Evolutionary conservation across 345 rosid species (phyloP), one percentile per base, ranked within the genome.

Genomic region (Brassica carinata): DNA sequence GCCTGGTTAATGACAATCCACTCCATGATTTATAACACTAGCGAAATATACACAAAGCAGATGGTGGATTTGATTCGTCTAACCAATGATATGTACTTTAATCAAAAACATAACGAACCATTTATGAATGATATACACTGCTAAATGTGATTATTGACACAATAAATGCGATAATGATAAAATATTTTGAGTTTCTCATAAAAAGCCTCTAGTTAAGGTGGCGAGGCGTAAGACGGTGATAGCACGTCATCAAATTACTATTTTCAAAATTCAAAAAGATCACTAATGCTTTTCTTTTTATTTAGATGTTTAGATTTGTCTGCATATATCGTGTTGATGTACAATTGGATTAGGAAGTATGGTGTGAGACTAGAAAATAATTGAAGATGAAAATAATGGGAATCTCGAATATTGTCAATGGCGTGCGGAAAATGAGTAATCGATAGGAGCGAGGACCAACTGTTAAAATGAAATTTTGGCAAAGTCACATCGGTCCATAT

Each of bases 401-500:
- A 59, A 73, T 73, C 48, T 57, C 31, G 2, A 29, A 11, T 73
- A 79, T 79, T 40, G 83, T 79, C 65, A 77, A 68, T 68, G 78
- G 83, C 74, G 83, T 74, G 78, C 78, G 64, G 74, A 59, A 73
- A 67, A 67, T 79, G 69, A 73, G 69, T 61, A 61, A 59, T 48
- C 33, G 31, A 67, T 34, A 43, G 19, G 64, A 69, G 48, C 27
- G 5, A 71, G 71, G 71, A 77, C 62, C 15, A 73, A 68, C 30
- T 40, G 82, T 48, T 73, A 45, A 62, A 53, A 61, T 26, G 58
- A 62, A 68, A n/a, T 74, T 71, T 71, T 79, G 74, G 68, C 55
- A 40, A 79, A 59, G 57, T 80, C 83, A 9, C 69, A 67, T 59
- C 70, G 83, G 83, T 80, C 83, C 83, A 69, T 2, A 74, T 62